Evolutionary conservation across 345 rosid species (phyloP), one percentile per base, ranked within the genome.

Genomic region (Acer yangbiense): DNA sequence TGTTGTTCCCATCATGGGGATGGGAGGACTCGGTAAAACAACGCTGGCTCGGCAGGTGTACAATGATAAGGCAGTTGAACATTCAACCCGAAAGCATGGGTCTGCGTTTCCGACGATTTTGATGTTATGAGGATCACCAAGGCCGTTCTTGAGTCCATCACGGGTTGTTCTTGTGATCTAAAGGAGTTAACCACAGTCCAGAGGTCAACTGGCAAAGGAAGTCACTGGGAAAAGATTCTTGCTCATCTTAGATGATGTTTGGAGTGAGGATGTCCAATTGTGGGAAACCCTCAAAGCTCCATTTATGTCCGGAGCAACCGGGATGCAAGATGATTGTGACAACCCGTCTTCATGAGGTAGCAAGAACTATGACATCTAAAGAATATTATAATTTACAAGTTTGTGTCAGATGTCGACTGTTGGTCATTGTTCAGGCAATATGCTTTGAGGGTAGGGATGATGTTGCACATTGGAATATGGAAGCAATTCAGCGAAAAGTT

Each of bases 1-100:
- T 29, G 63, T 71, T 7, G 48, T 80, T 13, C 68, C 83, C 25
- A 65, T 80, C 0, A 46, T 80, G 7, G 79, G 79, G 9, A 76
- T 71, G 83, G 79, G 79, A 10, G 79, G 83, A 1, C 16, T 80
- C 1, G 83, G 83, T 1, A 80, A 80, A 60, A 80, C 83, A 3
- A 67, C 73, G 12, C 77, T 80, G 10, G 74, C 83, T 44, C 80
- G 43, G 21, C 4, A 29, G 21, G 76, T 71, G 17, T 76, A 65
- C 69, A 66, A 71, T 21, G 73, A 57, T 12, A 50, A 12, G 39
- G 43, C 27, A 1, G 1, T 25, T 25, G 27, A 25, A 25, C 1
- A 25, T 25, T 25, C 27, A 25, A 25, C 27, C 27, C 1, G 27
- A 25, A 25, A 25, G 27, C 27, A 25, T 25, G 27, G 27, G 20